phyloP scores from a whole-genome alignment of 768 basidiomycete species.

The Mycena crocata region DNA sequence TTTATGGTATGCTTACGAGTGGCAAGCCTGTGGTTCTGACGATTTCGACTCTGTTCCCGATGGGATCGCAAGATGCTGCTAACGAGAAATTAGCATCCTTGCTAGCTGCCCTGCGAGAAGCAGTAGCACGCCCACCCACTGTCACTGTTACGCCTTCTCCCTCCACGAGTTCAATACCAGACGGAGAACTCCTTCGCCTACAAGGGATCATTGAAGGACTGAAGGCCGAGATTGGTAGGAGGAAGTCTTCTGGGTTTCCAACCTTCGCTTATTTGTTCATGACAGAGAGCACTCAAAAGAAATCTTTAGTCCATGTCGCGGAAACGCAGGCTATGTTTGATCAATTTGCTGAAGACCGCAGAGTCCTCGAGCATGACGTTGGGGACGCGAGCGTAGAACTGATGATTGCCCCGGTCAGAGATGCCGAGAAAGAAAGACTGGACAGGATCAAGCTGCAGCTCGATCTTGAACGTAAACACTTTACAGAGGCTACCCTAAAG shows the following conservation, averaged over 20 bases:
- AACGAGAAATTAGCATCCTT: slow-evolving; percentile 59
- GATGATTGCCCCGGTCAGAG: slow-evolving; percentile 62
- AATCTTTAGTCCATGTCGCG: slow-evolving; percentile 52
- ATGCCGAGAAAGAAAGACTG: slow-evolving; percentile 66
- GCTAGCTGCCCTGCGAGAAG: slow-evolving; percentile 54
- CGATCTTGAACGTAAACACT: slow-evolving; percentile 72
- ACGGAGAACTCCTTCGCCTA: slow-evolving; percentile 62
- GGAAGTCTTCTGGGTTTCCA: background rate
- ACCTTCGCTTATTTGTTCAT: background rate
- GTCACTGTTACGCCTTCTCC: slow-evolving; percentile 34
- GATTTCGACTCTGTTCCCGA: slow-evolving; percentile 62
- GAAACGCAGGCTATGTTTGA: slow-evolving; percentile 68
- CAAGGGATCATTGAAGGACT: slow-evolving; percentile 63
- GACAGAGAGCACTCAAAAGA: slow-evolving; percentile 61
- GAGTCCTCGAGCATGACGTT: slow-evolving; percentile 44
- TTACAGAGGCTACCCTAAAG: slow-evolving; percentile 71
- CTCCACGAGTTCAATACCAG: slow-evolving; percentile 36
- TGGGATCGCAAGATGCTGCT: slow-evolving; percentile 61
- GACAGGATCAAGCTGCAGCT: slow-evolving; percentile 66
- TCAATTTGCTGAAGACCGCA: slow-evolving; percentile 62
- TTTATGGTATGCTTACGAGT: slow-evolving; percentile 26
- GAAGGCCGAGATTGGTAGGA: slow-evolving; percentile 69
- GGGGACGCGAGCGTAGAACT: slow-evolving; percentile 64
- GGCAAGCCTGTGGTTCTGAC: slow-evolving; percentile 59
- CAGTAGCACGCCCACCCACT: slow-evolving; percentile 43